These are phyloP conservation scores for Pistacia vera DNA, from an alignment of 345 rosid species.

Conservation along the genomic window DNA sequence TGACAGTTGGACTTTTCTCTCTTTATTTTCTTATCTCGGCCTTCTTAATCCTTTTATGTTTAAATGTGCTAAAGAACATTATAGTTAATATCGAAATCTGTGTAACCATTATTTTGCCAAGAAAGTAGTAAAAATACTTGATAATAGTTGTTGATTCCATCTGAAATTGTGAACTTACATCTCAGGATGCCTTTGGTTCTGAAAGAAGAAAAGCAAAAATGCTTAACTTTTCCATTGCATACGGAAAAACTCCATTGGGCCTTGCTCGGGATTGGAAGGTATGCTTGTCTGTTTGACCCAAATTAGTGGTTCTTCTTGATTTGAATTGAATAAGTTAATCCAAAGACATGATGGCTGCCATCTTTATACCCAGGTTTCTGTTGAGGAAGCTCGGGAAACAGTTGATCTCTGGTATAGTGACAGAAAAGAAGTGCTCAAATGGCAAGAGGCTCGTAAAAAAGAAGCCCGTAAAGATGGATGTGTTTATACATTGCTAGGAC, in stretches of 20 bases:
- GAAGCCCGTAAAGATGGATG: constrained; percentile 54
- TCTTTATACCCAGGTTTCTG: constrained; percentile 61
- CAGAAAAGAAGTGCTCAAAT: constrained; percentile 77
- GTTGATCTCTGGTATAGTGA: constrained; percentile 92
- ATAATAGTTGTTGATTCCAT: background rate
- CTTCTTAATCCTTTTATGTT: background rate
- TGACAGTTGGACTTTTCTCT: background rate
- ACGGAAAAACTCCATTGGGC: constrained; percentile 88
- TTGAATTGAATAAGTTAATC: constrained; percentile 10
- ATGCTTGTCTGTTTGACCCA: constrained; percentile 15
- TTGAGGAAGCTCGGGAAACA: constrained; percentile 76
- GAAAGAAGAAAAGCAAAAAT: constrained; percentile 93
- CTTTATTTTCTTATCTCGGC: background rate
- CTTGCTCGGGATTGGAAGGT: constrained; percentile 99
- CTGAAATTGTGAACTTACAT: constrained; percentile 1
- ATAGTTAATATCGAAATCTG: background rate
- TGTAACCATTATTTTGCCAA: background rate
- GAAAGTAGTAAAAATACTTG: background rate
- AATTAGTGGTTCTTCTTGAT: constrained; percentile 5
- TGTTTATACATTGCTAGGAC: constrained; percentile 78
- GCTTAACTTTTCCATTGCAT: constrained; percentile 98
- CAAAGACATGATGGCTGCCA: constrained; percentile 2
- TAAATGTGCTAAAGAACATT: background rate
- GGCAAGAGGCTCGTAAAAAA: constrained; percentile 77
- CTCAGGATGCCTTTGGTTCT: constrained; percentile 79